Evolutionary conservation across 108 stramenopile species (phyloP).

Genomic region (Nitzschia putrida): DNA sequence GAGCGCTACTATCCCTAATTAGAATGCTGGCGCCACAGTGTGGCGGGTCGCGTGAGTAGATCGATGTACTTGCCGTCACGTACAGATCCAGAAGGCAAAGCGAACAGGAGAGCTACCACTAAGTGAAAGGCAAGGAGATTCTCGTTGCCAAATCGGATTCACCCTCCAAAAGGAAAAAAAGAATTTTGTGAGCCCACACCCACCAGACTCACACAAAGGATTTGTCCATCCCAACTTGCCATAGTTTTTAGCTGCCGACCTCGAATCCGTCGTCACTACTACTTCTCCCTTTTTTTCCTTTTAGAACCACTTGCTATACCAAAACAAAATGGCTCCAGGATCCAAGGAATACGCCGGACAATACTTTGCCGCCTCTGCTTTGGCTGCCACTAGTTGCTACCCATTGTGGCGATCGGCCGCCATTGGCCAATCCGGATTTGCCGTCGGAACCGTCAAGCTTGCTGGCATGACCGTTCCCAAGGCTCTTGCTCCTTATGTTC

Average conservation of each 20-base stretch:
- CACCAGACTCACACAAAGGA: too few species aligned
- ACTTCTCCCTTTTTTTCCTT: neutral
- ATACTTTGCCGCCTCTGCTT: slow-evolving; percentile 71
- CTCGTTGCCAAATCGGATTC: neutral
- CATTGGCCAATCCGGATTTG: slow-evolving; percentile 83
- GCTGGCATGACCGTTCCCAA: slow-evolving; percentile 40
- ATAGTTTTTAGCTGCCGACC: neutral
- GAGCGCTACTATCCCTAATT: too few species aligned
- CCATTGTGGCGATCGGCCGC: slow-evolving; percentile 84
- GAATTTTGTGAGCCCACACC: neutral
- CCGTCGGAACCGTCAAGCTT: slow-evolving; percentile 39
- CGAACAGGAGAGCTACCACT: neutral
- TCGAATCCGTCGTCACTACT: neutral
- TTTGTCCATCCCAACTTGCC: neutral
- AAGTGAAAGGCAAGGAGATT: neutral
- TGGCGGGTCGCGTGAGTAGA: too few species aligned
- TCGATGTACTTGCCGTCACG: neutral
- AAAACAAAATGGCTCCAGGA: slow-evolving; percentile 35
- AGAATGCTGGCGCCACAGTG: too few species aligned
- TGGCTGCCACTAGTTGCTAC: slow-evolving; percentile 80
- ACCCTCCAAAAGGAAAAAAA: neutral
- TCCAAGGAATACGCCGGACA: slow-evolving; percentile 77
- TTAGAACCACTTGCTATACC: slow-evolving; percentile 8
- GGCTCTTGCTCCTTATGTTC: slow-evolving; percentile 63
- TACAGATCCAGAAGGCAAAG: neutral